phyloP scores from a whole-genome alignment of 306 rosid species.

The Sesbania bispinosa region DNA sequence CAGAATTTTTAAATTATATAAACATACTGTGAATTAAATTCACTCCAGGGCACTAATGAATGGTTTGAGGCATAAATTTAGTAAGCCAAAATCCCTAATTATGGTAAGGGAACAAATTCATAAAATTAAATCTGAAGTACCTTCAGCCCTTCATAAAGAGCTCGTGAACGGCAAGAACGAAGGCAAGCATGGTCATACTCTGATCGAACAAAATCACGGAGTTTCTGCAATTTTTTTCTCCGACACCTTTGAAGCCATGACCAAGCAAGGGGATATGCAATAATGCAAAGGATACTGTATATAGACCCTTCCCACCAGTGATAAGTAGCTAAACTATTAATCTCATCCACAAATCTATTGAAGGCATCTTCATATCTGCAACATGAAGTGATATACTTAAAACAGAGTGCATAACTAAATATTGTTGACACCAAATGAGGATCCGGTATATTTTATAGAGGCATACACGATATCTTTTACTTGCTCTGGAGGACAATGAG shows the following conservation, averaged over 20 bases:
- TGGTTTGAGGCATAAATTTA: background rate
- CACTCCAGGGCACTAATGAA: background rate
- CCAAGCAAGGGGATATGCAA: conserved; percentile 91
- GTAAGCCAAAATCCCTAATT: background rate
- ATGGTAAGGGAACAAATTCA: conserved; percentile 12
- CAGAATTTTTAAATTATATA: background rate
- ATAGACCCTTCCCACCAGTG: conserved; percentile 99
- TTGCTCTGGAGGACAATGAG: conserved; percentile 94
- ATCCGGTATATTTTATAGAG: conserved; percentile 33
- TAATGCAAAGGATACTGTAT: conserved; percentile 70
- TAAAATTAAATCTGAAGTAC: conserved; percentile 33
- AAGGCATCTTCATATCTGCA: conserved; percentile 94
- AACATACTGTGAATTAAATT: background rate
- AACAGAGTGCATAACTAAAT: conserved; percentile 10
- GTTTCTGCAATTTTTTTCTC: conserved; percentile 74
- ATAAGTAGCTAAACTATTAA: conserved; percentile 82
- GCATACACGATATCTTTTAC: conserved; percentile 93
- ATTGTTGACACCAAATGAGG: background rate
- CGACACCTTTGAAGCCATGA: conserved; percentile 94
- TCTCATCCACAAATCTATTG: conserved; percentile 89
- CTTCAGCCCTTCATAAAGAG: conserved; percentile 98
- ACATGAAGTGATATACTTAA: conserved; percentile 7
- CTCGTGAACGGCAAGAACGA: conserved; percentile 95
- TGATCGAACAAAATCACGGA: conserved; percentile 90
- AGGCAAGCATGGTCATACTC: conserved; percentile 97